These are phyloP conservation scores for Dendrobium huoshanense DNA, from an alignment of 106 monocot species.

Conservation along the genomic window DNA sequence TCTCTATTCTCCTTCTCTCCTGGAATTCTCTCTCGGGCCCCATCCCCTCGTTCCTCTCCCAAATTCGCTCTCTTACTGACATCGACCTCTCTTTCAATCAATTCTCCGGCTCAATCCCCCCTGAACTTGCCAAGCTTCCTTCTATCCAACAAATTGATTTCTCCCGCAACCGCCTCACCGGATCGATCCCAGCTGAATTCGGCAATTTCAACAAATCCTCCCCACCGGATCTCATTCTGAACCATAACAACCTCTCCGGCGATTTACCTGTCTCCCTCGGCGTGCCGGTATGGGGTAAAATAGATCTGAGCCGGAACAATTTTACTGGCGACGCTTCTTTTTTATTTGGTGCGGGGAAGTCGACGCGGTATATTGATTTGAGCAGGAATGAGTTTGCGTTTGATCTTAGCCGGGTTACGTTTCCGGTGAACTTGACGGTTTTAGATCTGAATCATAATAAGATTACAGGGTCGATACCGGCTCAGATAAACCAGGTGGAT, in stretches of 20 bases:
- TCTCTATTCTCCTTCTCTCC: slow-evolving; percentile 25
- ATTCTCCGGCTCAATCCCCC: slow-evolving; percentile 40
- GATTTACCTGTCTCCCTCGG: slow-evolving; percentile 21
- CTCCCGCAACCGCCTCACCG: slow-evolving; percentile 36
- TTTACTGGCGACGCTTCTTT: slow-evolving; percentile 43
- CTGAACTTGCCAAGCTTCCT: slow-evolving; percentile 19
- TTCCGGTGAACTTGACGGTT: slow-evolving; percentile 19
- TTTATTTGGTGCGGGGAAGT: slow-evolving; percentile 28
- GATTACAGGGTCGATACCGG: slow-evolving; percentile 13
- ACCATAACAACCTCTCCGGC: slow-evolving; percentile 41
- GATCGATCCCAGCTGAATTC: slow-evolving; percentile 28
- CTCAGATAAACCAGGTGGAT: slow-evolving; percentile 11
- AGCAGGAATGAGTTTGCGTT: slow-evolving; percentile 40
- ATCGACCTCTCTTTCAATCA: slow-evolving; percentile 38
- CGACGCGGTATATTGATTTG: slow-evolving; percentile 20
- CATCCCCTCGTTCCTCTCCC: slow-evolving; percentile 36
- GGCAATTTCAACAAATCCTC: slow-evolving; percentile 6
- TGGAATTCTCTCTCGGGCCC: slow-evolving; percentile 40
- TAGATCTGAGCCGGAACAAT: slow-evolving; percentile 46
- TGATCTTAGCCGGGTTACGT: slow-evolving; percentile 33
- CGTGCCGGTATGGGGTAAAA: background rate
- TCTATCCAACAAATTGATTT: slow-evolving; percentile 29
- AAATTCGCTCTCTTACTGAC: slow-evolving; percentile 11
- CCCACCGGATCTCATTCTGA: slow-evolving; percentile 19
- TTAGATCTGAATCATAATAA: slow-evolving; percentile 16